phyloP scores from a whole-genome alignment of 495 filamentous ascomycete species.

The Astrothelium subdiscretum region DNA sequence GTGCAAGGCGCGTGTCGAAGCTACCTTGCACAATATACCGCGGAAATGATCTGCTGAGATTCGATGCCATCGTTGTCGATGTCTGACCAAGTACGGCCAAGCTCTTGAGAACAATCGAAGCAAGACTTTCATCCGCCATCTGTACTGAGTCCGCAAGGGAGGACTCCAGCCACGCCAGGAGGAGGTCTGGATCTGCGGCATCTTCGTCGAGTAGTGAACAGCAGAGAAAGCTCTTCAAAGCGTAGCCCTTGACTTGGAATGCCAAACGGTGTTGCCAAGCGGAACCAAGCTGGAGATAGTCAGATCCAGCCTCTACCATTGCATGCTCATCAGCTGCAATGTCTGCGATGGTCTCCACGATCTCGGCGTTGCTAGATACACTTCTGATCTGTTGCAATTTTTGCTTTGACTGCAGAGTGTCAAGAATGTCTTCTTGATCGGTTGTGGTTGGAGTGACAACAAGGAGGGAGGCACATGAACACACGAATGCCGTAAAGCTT shows the following conservation, averaged over 20 bases:
- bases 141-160: slow-evolving; percentile 64
- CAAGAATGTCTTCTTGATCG: slow-evolving; percentile 55
- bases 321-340: slow-evolving; percentile 72
- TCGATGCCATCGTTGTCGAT: slow-evolving; percentile 58
- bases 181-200: slow-evolving; percentile 63
- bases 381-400: slow-evolving; percentile 1
- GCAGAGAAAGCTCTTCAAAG: slow-evolving; percentile 73
- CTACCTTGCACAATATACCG: slow-evolving; percentile 72
- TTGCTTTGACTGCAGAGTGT: slow-evolving; percentile 50
- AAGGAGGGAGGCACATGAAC: slow-evolving; percentile 63
- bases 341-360: slow-evolving; percentile 59
- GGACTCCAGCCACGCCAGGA: slow-evolving; percentile 78
- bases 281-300: slow-evolving; percentile 75
- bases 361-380: slow-evolving; percentile 8
- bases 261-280: slow-evolving; percentile 81
- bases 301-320: slow-evolving; percentile 75
- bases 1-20: slow-evolving; percentile 50
- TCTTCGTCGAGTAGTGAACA: slow-evolving; percentile 70
- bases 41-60: slow-evolving; percentile 68
- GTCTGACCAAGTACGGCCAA: slow-evolving; percentile 69
- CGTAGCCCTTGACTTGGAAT: slow-evolving; percentile 70
- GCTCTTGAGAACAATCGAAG: slow-evolving; percentile 63
- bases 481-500: slow-evolving; percentile 73
- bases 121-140: slow-evolving; percentile 65
- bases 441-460: slow-evolving; percentile 47